A percentile compares a stretch with the other conserved stretches of the same genome.
These are phyloP conservation scores for Schizochytrium sp. DNA, from an alignment of 108 stramenopile genomes.

Conservation along the genomic window DNA sequence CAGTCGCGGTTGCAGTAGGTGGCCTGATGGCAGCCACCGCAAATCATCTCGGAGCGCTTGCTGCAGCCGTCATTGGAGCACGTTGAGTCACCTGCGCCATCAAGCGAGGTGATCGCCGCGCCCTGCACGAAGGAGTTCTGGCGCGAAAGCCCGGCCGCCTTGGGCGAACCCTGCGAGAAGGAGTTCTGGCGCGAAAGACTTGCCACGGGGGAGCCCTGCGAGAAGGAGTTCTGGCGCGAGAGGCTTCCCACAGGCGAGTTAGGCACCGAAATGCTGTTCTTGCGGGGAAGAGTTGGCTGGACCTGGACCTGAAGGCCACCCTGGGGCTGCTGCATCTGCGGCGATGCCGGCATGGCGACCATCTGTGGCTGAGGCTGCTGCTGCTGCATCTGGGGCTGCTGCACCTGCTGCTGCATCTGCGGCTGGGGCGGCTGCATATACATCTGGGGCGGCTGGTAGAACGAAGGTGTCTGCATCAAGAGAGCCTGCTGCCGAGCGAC, in stretches of 20 bases:
- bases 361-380: not conserved
- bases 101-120: not conserved
- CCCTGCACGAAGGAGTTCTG: not conserved
- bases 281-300: not conserved
- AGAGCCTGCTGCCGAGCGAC: not conserved
- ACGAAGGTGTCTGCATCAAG: not conserved
- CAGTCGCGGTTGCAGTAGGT: constrained; percentile 7
- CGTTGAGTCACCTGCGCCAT: not conserved
- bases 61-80: not conserved
- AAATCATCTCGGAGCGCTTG: not conserved
- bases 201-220: not conserved
- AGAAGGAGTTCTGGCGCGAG: not conserved
- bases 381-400: not conserved
- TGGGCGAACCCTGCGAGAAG: not conserved
- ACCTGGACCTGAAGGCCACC: not conserved
- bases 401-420: not conserved
- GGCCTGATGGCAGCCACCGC: not conserved
- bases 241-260: not conserved
- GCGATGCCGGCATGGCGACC: not conserved
- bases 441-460: not conserved
- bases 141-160: not conserved
- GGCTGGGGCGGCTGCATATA: no score
- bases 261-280: not conserved
- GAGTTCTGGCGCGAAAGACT: not conserved
- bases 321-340: not conserved